phyloP scores from a whole-genome alignment of 345 rosid species.

The Carallia brachiata region DNA sequence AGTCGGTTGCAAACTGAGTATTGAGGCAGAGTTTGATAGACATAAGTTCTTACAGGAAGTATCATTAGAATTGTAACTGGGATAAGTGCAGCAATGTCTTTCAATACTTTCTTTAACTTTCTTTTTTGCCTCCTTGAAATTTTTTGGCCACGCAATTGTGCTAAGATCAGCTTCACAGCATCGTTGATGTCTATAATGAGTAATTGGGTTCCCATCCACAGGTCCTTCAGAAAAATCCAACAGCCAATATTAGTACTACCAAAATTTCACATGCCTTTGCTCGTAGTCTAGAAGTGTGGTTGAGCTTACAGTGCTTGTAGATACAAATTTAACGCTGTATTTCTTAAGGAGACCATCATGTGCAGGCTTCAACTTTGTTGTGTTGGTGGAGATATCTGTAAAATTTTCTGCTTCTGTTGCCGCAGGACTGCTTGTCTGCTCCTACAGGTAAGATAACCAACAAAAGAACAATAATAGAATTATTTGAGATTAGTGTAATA shows the following conservation, averaged over 20 bases:
- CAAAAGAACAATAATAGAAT: not conserved
- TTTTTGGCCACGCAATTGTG: conserved; percentile 41
- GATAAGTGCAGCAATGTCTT: conserved; percentile 48
- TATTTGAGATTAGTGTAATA: not conserved
- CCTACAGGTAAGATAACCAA: not conserved
- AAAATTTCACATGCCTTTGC: not conserved
- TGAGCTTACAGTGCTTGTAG: conserved; percentile 36
- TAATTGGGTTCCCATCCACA: conserved; percentile 61
- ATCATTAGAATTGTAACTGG: conserved; percentile 63
- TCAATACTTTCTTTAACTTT: conserved; percentile 45
- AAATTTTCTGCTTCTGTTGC: conserved; percentile 13
- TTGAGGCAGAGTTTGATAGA: too few relatives aligned
- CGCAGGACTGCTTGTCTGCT: conserved; percentile 26
- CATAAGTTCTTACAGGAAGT: conserved; percentile 48
- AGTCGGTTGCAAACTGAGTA: too few relatives aligned
- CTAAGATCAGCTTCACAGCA: conserved; percentile 42
- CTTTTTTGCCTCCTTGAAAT: conserved; percentile 41
- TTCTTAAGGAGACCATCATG: conserved; percentile 39
- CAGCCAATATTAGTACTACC: not conserved
- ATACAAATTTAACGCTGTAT: conserved; percentile 35
- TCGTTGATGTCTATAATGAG: conserved; percentile 43
- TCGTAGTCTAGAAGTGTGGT: conserved; percentile 8
- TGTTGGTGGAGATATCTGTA: conserved; percentile 6
- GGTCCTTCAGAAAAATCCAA: conserved; percentile 31
- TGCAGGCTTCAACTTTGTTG: conserved; percentile 17